Base-by-base conservation (phyloP, 2,329 filamentous ascomycete genomes). In the Xylariaceae sp. region DNA sequence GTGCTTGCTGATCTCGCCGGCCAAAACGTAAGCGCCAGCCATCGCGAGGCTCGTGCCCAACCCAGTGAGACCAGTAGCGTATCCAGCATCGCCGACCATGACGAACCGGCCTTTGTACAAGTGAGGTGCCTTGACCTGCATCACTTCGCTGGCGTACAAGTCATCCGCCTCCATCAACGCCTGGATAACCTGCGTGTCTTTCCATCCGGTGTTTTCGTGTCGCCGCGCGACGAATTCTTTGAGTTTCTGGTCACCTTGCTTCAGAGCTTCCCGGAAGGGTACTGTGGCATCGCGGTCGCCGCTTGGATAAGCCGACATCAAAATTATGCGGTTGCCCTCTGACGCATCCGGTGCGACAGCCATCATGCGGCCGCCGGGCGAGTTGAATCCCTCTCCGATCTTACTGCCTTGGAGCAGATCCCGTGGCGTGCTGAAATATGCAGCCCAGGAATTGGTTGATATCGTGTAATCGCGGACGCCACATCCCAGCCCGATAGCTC, bases 1-100 rank as follows among this genome's bases (percentile, higher is more conserved):
- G 43, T 65, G 57, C 44, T 57, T 62, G 41, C 55, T 56, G 27
- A 73, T 57, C 58, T 73, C 74, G 5, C 75, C 74, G 0, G 74
- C 75, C 30, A 78, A 62, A 4, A 77, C 54, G 56, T 78, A 77
- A 2, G 70, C 75, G 6, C 68, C 66, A 2, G 69, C 58, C 12
- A 76, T 58, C 0, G 70, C 69, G 3, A 66, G 57, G 9, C 65
- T 67, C 5, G 71, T 74, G 6, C 72, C 73, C 45, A 65, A 64
- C 0, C 75, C 74, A 1, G 70, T 72, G 12, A 67, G 63, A 2
- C 70, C 68, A 5, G 71, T 64, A 5, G 66, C 66, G 50, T 71
- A 74, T 2, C 65, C 74, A 3, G 73, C 68, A 52, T 77, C 73
- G 3, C 71, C 74, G 1, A 75, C 47, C 12, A 71, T 56, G 2